phyloP scores from a whole-genome alignment of 148 eudicot species.

The Nepenthes mirabilis region DNA sequence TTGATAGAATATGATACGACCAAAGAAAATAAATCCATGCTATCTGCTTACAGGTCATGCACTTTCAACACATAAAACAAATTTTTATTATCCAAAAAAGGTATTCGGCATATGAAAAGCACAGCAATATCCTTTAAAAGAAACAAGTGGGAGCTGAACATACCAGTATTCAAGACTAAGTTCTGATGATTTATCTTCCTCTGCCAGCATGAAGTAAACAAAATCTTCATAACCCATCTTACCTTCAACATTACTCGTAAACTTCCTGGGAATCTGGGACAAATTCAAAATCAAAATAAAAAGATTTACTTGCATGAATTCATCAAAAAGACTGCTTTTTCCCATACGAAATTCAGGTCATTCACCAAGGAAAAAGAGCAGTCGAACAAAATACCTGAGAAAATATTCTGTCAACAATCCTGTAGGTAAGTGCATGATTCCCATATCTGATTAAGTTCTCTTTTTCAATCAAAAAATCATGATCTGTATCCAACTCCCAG shows the following conservation, averaged over 20 bases:
- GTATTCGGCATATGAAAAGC: neutral
- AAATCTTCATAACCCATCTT: constrained; percentile 99
- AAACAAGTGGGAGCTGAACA: constrained; percentile 3
- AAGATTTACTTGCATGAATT: neutral
- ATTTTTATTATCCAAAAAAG: neutral
- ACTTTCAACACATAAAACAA: too few relatives aligned
- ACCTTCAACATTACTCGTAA: constrained; percentile 74
- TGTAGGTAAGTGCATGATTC: constrained; percentile 91
- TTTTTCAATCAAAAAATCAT: constrained; percentile 87
- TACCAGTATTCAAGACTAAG: constrained; percentile 96
- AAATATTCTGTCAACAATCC: constrained; percentile 91
- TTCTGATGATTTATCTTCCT: constrained; percentile 95
- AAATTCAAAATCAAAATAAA: neutral
- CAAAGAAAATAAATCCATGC: too few relatives aligned
- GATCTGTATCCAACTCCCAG: constrained; percentile 96
- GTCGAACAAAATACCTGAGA: constrained; percentile 52
- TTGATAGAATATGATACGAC: too few relatives aligned
- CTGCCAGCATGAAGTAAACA: constrained; percentile 87
- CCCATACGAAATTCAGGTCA: neutral
- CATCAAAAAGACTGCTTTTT: neutral
- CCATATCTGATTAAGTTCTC: constrained; percentile 95
- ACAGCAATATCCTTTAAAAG: neutral
- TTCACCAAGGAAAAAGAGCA: neutral
- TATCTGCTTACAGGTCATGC: too few relatives aligned
- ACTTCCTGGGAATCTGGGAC: constrained; percentile 69